A percentile compares a stretch with the other conserved stretches of the same genome.
Evolutionary conservation across 2,329 filamentous ascomycete genomes (phyloP).

Genomic region (Hortaea sp.): DNA sequence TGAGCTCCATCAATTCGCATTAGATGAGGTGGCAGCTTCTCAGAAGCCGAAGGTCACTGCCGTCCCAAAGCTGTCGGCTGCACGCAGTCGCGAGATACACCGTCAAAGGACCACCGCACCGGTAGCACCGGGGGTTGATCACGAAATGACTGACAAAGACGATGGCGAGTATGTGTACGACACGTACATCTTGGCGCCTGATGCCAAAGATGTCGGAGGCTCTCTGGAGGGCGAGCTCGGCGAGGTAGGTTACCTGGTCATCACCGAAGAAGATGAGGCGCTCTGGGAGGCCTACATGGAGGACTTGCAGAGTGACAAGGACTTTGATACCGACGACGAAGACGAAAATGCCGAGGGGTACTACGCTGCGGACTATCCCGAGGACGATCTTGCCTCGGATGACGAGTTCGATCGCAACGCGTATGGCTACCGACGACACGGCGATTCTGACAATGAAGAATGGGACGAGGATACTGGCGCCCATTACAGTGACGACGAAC

Average conservation of each 20-base stretch:
- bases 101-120: constrained; percentile 8
- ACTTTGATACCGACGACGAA: constrained; percentile 51
- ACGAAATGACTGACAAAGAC: constrained; percentile 28
- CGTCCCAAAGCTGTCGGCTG: constrained; percentile 17
- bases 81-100: constrained; percentile 18
- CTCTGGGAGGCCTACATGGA: constrained; percentile 49
- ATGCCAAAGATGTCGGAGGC: background rate
- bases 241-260: constrained; percentile 38
- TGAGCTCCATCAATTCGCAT: constrained; percentile 18
- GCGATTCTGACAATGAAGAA: constrained; percentile 32
- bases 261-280: constrained; percentile 42
- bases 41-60: constrained; percentile 13
- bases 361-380: constrained; percentile 70
- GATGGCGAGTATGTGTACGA: constrained; percentile 51
- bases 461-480: constrained; percentile 22
- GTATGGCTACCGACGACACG: constrained; percentile 29
- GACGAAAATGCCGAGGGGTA: constrained; percentile 66
- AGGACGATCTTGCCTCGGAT: constrained; percentile 66
- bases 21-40: constrained; percentile 14
- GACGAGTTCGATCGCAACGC: constrained; percentile 47
- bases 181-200: constrained; percentile 43
- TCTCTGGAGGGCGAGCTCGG: constrained; percentile 11
- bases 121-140: constrained; percentile 1
- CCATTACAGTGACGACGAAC: constrained; percentile 19
- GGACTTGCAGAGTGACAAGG: constrained; percentile 40